Conservation (phyloP, 208 protist genomes). For the Tritrichomonas musculus region DNA sequence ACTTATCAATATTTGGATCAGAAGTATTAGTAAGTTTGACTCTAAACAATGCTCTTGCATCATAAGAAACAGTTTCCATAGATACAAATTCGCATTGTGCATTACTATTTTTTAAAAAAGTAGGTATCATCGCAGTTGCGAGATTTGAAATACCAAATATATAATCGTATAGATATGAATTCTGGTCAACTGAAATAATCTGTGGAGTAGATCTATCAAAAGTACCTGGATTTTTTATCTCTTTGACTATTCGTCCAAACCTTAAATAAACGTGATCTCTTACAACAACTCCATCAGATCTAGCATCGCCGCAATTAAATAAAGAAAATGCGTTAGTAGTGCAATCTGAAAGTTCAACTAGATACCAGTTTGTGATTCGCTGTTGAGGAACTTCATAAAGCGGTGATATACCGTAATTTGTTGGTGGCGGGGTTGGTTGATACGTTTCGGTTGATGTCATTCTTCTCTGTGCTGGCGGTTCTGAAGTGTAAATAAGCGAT, state of each 20-base stretch:
- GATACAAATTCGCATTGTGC: neutral
- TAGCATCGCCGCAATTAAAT: neutral
- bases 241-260: neutral
- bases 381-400: too few relatives aligned
- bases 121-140: neutral
- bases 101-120: neutral
- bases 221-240: neutral
- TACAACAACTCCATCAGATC: neutral
- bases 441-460: too few relatives aligned
- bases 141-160: neutral
- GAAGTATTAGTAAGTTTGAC: neutral
- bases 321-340: neutral
- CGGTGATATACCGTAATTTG: too few relatives aligned
- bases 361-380: too few relatives aligned
- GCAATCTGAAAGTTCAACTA: neutral
- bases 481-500: too few relatives aligned
- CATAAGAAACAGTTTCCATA: neutral
- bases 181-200: neutral
- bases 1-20: neutral
- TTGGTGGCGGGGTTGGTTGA: too few relatives aligned
- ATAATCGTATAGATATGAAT: neutral
- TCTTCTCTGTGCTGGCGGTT: too few relatives aligned
- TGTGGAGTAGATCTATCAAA: neutral
- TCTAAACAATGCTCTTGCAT: neutral
- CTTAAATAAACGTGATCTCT: neutral